A percentile compares a stretch with the other conserved stretches of the same genome.
These are phyloP conservation scores for Ophiocordyceps unilateralis DNA, from an alignment of 2,329 filamentous ascomycete genomes.

Conservation along the genomic window DNA sequence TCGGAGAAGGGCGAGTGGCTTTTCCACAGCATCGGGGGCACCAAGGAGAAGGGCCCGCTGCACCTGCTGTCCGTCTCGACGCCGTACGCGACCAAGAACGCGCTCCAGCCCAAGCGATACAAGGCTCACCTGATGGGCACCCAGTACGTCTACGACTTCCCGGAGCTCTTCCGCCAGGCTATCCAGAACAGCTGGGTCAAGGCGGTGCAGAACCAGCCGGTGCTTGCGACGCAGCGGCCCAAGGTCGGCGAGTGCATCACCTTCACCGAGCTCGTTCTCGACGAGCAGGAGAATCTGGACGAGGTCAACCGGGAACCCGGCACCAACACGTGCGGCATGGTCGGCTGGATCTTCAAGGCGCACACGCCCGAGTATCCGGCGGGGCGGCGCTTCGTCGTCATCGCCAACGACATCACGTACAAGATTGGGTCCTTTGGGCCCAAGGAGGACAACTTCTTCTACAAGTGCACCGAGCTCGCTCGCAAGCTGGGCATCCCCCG, in stretches of 20 bases:
- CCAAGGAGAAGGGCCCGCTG: conserved; percentile 88
- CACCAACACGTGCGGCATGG: conserved; percentile 94
- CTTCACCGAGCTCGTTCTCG: conserved; percentile 84
- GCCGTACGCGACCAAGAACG: conserved; percentile 95
- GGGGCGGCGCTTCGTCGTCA: conserved; percentile 83
- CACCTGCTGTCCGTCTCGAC: conserved; percentile 81
- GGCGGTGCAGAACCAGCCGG: conserved; percentile 55
- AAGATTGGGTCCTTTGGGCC: conserved; percentile 97
- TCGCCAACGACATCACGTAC: conserved; percentile 98
- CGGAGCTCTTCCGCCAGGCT: conserved; percentile 94
- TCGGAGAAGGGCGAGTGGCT: conserved; percentile 97
- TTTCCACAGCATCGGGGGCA: conserved; percentile 94
- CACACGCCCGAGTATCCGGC: conserved; percentile 89
- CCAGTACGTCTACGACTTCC: conserved; percentile 99
- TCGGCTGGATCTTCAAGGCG: conserved; percentile 91
- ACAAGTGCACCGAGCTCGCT: conserved; percentile 95
- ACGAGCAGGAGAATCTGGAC: conserved; percentile 79
- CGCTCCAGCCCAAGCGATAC: conserved; percentile 96
- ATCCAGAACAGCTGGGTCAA: conserved; percentile 89
- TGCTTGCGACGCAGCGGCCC: conserved; percentile 65
- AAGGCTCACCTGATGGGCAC: conserved; percentile 99
- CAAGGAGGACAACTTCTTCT: conserved; percentile 93
- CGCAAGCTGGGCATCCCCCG: conserved; percentile 88
- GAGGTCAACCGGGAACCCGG: conserved; percentile 92
- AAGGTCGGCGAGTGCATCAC: conserved; percentile 80